Evolutionary conservation across 2,329 filamentous ascomycete genomes (phyloP).

Genomic region (Microascus cirrosus): DNA sequence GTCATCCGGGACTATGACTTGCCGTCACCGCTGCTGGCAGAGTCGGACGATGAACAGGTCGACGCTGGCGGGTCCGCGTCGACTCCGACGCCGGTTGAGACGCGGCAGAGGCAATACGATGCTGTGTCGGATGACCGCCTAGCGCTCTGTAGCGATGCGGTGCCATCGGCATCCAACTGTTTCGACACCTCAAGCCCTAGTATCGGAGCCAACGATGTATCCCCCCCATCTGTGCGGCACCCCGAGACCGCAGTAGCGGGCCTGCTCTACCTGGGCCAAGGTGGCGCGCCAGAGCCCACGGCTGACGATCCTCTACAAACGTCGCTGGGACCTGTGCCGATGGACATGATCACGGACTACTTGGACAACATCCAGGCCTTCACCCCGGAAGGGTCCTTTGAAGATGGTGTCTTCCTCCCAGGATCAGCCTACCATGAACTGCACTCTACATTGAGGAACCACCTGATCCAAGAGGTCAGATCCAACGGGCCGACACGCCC

Average conservation of each 20-base stretch:
- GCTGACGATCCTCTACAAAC: not conserved
- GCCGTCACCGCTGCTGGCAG: slow-evolving; percentile 10
- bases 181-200: not conserved
- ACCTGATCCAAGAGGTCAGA: slow-evolving; percentile 30
- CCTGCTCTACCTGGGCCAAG: slow-evolving; percentile 19
- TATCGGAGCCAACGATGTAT: not conserved
- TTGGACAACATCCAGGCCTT: slow-evolving; percentile 13
- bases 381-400: slow-evolving; percentile 18
- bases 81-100: not conserved
- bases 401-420: slow-evolving; percentile 32
- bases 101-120: not conserved
- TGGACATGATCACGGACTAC: not conserved
- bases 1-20: slow-evolving; percentile 23
- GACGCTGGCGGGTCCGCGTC: not conserved
- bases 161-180: not conserved
- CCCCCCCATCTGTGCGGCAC: slow-evolving; percentile 15
- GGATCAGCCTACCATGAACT: slow-evolving; percentile 34
- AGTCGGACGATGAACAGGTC: slow-evolving; percentile 6
- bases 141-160: not conserved
- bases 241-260: slow-evolving; percentile 23
- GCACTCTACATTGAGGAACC: slow-evolving; percentile 31
- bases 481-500: slow-evolving; percentile 23
- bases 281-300: slow-evolving; percentile 11
- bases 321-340: not conserved
- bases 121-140: not conserved